A percentile compares a stretch with the other conserved stretches of the same genome.
Evolutionary conservation across 208 protist genomes (phyloP).

Genomic region (Naegleria gruberi): DNA sequence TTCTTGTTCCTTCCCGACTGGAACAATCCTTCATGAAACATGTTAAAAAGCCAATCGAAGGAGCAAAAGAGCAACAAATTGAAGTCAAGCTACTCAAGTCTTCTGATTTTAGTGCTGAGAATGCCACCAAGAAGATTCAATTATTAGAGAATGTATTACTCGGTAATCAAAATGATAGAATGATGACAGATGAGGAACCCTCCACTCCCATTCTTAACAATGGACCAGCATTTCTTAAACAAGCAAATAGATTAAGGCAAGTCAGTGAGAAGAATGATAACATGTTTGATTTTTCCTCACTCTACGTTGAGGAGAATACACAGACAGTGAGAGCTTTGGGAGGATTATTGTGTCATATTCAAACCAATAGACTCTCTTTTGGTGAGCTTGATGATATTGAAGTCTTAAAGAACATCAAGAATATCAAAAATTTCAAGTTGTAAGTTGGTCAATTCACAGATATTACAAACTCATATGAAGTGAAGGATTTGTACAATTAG

Average conservation of each 20-base stretch:
- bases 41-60: not conserved
- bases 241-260: not conserved
- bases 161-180: not conserved
- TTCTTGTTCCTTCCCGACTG: not conserved
- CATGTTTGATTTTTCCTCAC: not conserved
- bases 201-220: no score
- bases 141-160: not conserved
- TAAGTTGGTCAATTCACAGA: not conserved
- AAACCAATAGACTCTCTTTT: not conserved
- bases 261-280: not conserved
- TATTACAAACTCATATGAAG: not conserved
- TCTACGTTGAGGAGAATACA: not conserved
- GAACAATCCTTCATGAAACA: not conserved
- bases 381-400: not conserved
- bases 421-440: not conserved
- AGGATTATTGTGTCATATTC: not conserved
- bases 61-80: not conserved
- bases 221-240: no score
- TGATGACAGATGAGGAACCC: no score
- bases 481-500: slow-evolving; percentile 17
- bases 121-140: not conserved
- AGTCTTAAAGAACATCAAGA: not conserved
- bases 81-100: not conserved
- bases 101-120: not conserved
- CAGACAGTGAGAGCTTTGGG: slow-evolving; percentile 13